Evolutionary conservation across 208 protist genomes (phyloP), one percentile per base, ranked within the genome.

Genomic region (Trypanosoma lewisi): DNA sequence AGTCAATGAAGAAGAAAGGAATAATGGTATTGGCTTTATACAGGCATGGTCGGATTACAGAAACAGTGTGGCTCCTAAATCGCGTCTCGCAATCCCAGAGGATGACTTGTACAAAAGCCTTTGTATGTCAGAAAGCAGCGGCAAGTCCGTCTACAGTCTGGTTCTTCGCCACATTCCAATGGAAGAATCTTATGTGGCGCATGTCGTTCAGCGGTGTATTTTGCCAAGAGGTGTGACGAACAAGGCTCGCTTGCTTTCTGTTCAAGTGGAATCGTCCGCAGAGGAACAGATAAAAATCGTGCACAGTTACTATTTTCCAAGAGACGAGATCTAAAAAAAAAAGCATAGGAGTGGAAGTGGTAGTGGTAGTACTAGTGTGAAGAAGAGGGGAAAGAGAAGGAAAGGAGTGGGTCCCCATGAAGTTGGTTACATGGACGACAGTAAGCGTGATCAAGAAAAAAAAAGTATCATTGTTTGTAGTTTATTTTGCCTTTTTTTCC

Each of bases 281-380:
- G 42, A 7, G 27, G 34, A 56, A 16, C 36, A 34, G 21, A 61
- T 63, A 12, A 56, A 62, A n/a, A 53, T 62, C 17, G 12, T 56
- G 6, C 67, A 59, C 12, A 67, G 51, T 30, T 73, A 67, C 27
- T 73, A 62, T 21, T 73, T 73, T 56, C 67, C 67, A 41, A 73
- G 56, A 53, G 52, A 66, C 23, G 67, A 73, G 42, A 21, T 73
- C 31, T 71, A 64, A 48, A 19, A 1, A 27, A 17, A 41, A 56
- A 19, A 19, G 23, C 25, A 48, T 8, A 7, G 8, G 34, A 37
- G 17, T 25, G 12, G 53, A 28, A n/a, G n/a, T n/a, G n/a, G n/a
- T n/a, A n/a, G n/a, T n/a, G n/a, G n/a, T n/a, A n/a, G n/a, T n/a
- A n/a, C n/a, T n/a, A n/a, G n/a, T n/a, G n/a, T n/a, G n/a, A n/a